Evolutionary conservation across 2,329 filamentous ascomycete species (phyloP).

Genomic region (Botrytis fabae): DNA sequence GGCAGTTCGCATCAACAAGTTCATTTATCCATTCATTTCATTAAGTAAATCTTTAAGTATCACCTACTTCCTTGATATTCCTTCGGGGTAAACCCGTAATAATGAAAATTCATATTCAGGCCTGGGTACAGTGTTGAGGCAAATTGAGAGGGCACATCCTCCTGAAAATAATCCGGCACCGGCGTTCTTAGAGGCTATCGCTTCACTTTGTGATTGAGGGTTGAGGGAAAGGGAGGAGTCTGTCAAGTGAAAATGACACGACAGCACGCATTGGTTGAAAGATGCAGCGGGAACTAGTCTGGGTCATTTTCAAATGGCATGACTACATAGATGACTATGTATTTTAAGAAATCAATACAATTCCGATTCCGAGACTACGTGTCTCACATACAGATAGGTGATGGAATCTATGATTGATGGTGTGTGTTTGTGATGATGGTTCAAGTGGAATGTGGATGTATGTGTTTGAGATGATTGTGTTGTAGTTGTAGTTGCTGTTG

Average conservation of each 20-base stretch:
- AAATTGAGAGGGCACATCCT: slow-evolving; percentile 6
- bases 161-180: slow-evolving; percentile 20
- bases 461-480: too few relatives aligned
- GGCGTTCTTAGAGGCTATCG: slow-evolving; percentile 30
- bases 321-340: slow-evolving; percentile 20
- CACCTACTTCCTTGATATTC: slow-evolving; percentile 22
- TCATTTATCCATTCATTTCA: slow-evolving; percentile 17
- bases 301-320: slow-evolving; percentile 28
- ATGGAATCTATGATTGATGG: background rate
- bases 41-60: slow-evolving; percentile 29
- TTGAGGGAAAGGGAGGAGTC: slow-evolving; percentile 5
- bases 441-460: background rate
- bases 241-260: slow-evolving; percentile 7
- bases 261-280: slow-evolving; percentile 15
- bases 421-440: background rate
- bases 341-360: slow-evolving; percentile 28
- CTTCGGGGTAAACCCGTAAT: slow-evolving; percentile 25
- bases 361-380: slow-evolving; percentile 34
- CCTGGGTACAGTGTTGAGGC: slow-evolving; percentile 19
- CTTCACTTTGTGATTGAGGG: slow-evolving; percentile 22
- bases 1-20: slow-evolving; percentile 6
- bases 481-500: too few relatives aligned
- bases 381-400: slow-evolving; percentile 26
- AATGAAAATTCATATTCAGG: slow-evolving; percentile 27
- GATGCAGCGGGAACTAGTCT: slow-evolving; percentile 24